A percentile compares a stretch with the other conserved stretches of the same genome.
Conservation (phyloP, 768 basidiomycete species). For the Lentinula detonsa region DNA sequence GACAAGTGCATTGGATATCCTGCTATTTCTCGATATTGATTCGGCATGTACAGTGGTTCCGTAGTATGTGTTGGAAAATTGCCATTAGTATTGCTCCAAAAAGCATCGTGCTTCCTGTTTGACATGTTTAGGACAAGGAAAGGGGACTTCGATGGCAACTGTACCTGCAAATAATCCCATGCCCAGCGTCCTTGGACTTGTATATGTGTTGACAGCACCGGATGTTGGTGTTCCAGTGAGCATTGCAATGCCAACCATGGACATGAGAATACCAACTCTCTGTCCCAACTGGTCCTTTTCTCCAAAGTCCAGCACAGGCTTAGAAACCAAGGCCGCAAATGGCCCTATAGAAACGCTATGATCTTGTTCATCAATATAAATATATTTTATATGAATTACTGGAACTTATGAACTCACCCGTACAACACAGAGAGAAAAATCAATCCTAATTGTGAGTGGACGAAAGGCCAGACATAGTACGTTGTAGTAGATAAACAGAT, state of each 20-base stretch:
- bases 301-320: not conserved
- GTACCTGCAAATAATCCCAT: slow-evolving; percentile 1
- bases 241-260: not conserved
- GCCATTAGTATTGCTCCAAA: slow-evolving; percentile 12
- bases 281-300: not conserved
- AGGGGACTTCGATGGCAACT: not conserved
- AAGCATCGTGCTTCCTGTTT: not conserved
- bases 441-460: not conserved
- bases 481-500: not conserved
- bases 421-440: not conserved
- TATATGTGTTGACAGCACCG: not conserved
- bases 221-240: not conserved
- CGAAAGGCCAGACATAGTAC: not conserved
- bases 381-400: not conserved
- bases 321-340: not conserved
- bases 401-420: not conserved
- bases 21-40: too few relatives aligned
- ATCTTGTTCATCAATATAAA: not conserved
- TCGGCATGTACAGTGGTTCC: not conserved
- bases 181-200: not conserved
- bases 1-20: too few relatives aligned
- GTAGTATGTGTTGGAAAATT: not conserved
- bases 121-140: too few relatives aligned
- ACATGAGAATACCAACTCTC: not conserved
- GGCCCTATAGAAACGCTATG: not conserved